Evolutionary conservation across 2,329 filamentous ascomycete genomes (phyloP).

Genomic region (Sphaceloma murrayae): DNA sequence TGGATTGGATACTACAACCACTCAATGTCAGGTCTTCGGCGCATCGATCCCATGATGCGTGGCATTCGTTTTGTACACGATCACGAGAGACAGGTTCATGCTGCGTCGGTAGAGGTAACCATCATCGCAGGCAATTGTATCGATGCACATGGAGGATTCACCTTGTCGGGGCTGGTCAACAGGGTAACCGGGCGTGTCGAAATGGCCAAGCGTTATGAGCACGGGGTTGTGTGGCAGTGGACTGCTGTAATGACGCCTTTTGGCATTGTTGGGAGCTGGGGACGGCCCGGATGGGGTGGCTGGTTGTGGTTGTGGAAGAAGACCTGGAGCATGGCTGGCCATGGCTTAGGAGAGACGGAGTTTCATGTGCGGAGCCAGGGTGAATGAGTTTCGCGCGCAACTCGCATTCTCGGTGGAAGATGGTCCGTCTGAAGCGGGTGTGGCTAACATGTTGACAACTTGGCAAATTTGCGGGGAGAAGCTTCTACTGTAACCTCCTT

Average conservation of each 20-base stretch:
- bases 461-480: too few species aligned
- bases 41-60: constrained; percentile 2
- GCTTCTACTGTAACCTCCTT: too few species aligned
- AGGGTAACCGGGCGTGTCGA: not conserved
- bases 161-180: not conserved
- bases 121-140: not conserved
- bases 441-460: too few species aligned
- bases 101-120: not conserved
- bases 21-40: not conserved
- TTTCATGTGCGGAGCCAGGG: too few species aligned
- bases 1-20: constrained; percentile 10
- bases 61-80: not conserved
- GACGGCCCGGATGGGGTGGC: not conserved
- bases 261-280: constrained; percentile 3
- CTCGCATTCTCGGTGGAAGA: too few species aligned
- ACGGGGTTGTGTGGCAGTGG: not conserved
- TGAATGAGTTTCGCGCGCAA: too few species aligned
- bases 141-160: not conserved
- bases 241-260: constrained; percentile 7
- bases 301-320: constrained; percentile 12
- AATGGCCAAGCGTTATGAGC: not conserved
- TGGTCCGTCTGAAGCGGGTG: too few species aligned
- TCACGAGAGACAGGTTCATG: not conserved
- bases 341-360: too few species aligned
- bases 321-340: too few species aligned